Percentiles rank a stretch among this genome's conserved stretches.
These are phyloP conservation scores for Dendrobium catenatum DNA, from an alignment of 106 monocot genomes.

Conservation along the genomic window DNA sequence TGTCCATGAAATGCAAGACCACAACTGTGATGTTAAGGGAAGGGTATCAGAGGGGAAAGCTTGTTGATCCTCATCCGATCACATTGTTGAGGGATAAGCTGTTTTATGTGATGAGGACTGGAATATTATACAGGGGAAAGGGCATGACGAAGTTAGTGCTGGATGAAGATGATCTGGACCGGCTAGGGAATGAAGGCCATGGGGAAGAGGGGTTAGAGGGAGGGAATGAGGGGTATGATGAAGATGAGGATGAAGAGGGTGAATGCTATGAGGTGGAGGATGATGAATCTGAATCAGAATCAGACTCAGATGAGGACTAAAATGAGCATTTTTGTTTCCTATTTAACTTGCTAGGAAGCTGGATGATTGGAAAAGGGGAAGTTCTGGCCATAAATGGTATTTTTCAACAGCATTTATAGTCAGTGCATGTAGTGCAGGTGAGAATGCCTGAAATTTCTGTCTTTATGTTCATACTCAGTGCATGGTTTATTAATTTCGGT, in stretches of 20 bases:
- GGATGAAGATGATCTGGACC: slow-evolving; percentile 28
- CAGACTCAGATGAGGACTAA: slow-evolving; percentile 21
- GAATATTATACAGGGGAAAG: slow-evolving; percentile 66
- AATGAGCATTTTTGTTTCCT: background rate
- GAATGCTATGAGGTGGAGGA: slow-evolving; percentile 50
- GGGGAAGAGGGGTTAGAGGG: slow-evolving; percentile 7
- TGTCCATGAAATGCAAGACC: slow-evolving; percentile 95
- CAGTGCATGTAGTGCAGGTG: background rate
- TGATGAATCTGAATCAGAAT: slow-evolving; percentile 24
- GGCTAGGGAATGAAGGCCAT: background rate
- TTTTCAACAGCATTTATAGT: background rate
- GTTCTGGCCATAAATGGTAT: background rate
- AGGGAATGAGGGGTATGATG: slow-evolving; percentile 20
- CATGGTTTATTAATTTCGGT: background rate
- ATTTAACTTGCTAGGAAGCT: background rate
- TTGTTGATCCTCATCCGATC: slow-evolving; percentile 69
- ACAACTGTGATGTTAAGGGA: slow-evolving; percentile 86
- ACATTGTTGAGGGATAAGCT: slow-evolving; percentile 65
- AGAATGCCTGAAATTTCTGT: background rate
- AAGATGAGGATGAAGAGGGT: slow-evolving; percentile 23
- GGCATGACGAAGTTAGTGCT: slow-evolving; percentile 41
- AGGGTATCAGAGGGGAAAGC: slow-evolving; percentile 76
- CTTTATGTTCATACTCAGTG: background rate
- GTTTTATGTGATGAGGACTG: slow-evolving; percentile 83
- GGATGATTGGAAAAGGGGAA: background rate